phyloP scores from a whole-genome alignment of 192 early-diverging fungal genomes.

The Backusella tarrabulga region DNA sequence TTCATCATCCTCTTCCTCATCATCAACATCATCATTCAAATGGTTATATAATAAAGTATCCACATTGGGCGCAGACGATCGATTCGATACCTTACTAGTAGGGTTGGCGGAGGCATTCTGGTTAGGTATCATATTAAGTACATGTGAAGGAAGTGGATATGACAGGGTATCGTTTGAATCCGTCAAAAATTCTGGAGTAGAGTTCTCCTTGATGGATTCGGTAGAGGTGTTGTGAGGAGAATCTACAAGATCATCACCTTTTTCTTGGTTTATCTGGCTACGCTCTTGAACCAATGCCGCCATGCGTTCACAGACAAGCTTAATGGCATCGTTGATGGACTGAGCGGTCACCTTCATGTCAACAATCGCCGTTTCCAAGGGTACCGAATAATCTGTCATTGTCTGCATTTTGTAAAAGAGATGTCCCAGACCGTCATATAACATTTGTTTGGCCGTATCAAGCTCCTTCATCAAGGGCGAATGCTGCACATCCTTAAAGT shows the following conservation, averaged over 20 bases:
- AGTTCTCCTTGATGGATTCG: neutral
- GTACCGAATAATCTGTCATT: slow-evolving; percentile 7
- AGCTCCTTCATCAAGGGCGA: neutral
- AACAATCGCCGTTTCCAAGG: neutral
- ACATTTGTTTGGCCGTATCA: neutral
- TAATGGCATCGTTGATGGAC: slow-evolving; percentile 10
- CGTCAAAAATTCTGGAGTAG: neutral
- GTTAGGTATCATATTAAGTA: neutral
- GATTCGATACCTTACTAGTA: neutral
- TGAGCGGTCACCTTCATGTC: neutral
- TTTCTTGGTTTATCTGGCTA: neutral
- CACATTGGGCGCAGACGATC: neutral
- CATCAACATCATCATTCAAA: neutral
- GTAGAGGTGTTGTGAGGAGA: neutral
- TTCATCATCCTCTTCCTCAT: neutral
- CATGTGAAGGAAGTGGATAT: neutral
- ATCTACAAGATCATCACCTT: neutral
- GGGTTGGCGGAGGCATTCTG: neutral
- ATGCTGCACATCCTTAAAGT: neutral
- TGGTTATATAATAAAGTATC: neutral
- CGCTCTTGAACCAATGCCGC: neutral
- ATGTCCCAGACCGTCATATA: slow-evolving; percentile 5
- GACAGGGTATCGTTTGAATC: neutral
- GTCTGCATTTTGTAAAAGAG: slow-evolving; percentile 29
- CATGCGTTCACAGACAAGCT: slow-evolving; percentile 11